These are phyloP conservation scores for Pochonia chlamydosporia DNA, from an alignment of 2,329 filamentous ascomycete species.

Conservation along the genomic window DNA sequence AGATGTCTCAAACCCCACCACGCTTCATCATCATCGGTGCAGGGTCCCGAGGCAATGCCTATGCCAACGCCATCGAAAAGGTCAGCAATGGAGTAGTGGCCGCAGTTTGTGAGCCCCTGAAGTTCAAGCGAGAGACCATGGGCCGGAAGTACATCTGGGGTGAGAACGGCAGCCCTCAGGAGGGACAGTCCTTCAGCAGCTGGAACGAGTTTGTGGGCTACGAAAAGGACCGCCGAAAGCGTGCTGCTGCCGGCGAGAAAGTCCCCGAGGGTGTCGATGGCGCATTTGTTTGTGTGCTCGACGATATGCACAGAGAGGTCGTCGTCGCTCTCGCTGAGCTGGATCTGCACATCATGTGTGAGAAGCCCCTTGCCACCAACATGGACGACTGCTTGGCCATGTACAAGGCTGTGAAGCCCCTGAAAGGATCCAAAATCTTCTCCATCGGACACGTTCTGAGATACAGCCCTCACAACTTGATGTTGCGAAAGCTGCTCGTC, in stretches of 20 bases:
- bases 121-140: constrained; percentile 69
- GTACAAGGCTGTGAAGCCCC: constrained; percentile 48
- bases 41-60: constrained; percentile 70
- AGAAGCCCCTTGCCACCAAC: constrained; percentile 85
- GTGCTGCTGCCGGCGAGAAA: constrained; percentile 40
- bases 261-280: constrained; percentile 55
- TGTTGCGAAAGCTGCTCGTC: constrained; percentile 72
- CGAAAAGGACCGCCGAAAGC: constrained; percentile 57
- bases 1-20: constrained; percentile 45
- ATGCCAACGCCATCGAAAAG: constrained; percentile 61
- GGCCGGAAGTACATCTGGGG: constrained; percentile 71
- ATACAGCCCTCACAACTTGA: constrained; percentile 88
- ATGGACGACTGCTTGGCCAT: constrained; percentile 74
- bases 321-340: constrained; percentile 66
- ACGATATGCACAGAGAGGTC: constrained; percentile 82
- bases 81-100: constrained; percentile 63
- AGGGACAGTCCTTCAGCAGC: constrained; percentile 63
- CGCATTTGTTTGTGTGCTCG: constrained; percentile 63
- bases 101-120: constrained; percentile 75
- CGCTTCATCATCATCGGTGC: constrained; percentile 77
- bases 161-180: constrained; percentile 32
- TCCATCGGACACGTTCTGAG: constrained; percentile 90
- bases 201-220: constrained; percentile 75
- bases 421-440: constrained; percentile 51
- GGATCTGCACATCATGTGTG: constrained; percentile 81